Evolutionary conservation across 305 asterid species (phyloP), one percentile per base, ranked within the genome.

Genomic region (Solanum hybrid): DNA sequence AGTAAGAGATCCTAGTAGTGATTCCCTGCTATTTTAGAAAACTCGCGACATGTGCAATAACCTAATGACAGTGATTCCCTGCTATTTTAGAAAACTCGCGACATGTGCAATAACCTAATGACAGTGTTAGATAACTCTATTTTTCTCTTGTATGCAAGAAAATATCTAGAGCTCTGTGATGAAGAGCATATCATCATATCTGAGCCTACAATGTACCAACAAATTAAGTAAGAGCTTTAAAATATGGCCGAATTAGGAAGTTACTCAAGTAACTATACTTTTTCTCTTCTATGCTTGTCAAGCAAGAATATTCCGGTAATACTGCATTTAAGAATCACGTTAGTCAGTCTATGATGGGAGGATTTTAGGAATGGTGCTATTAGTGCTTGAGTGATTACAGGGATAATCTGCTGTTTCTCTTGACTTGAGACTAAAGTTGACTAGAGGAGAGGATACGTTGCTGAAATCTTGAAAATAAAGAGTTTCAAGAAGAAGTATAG

Each of bases 1-100:
- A 38, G 99, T 97, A 94, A 94, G 97, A 93, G 92, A 51, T 88
- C 86, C 70, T n/a, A n/a, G n/a, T n/a, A n/a, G n/a, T n/a, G n/a
- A n/a, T n/a, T n/a, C n/a, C n/a, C n/a, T n/a, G n/a, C n/a, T n/a
- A n/a, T n/a, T n/a, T n/a, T n/a, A n/a, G n/a, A n/a, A n/a, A n/a
- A n/a, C n/a, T n/a, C n/a, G n/a, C n/a, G n/a, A n/a, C n/a, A n/a
- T n/a, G n/a, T n/a, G n/a, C n/a, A n/a, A n/a, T n/a, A n/a, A n/a
- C n/a, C n/a, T n/a, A n/a, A n/a, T n/a, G n/a, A n/a, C n/a, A n/a
- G n/a, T n/a, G 75, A 31, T 51, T 51, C 75, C 76, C 15, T 84
- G 29, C 76, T 29, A 45, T 83, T 84, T 51, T 29, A 45, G 38
- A 17, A 8, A 84, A 84, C 76, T 84, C 22, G 27, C 22, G 26